Evolutionary conservation across 2,329 filamentous ascomycete genomes (phyloP), one percentile per base, ranked within the genome.

Genomic region (Verruconis gallopava): DNA sequence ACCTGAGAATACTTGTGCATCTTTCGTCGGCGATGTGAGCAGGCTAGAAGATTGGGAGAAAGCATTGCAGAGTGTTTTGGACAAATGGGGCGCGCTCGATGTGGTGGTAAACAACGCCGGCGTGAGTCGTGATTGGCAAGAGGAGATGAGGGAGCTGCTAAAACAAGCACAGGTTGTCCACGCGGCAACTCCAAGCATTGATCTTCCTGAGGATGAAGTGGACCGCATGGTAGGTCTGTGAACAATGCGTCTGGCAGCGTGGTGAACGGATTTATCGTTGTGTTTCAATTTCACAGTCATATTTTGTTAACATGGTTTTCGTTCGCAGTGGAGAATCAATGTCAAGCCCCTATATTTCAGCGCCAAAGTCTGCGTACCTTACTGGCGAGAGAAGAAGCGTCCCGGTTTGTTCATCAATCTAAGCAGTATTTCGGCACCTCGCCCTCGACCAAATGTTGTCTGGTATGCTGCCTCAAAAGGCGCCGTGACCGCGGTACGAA

Each of bases 271-370:
- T n/a, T n/a, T n/a, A n/a, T n/a, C n/a, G n/a, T n/a, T n/a, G n/a
- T n/a, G n/a, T n/a, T n/a, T n/a, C n/a, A n/a, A n/a, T n/a, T n/a
- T n/a, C n/a, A n/a, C n/a, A n/a, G n/a, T n/a, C n/a, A n/a, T n/a
- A n/a, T n/a, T n/a, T n/a, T n/a, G n/a, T n/a, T n/a, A n/a, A n/a
- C n/a, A n/a, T n/a, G n/a, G n/a, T n/a, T n/a, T n/a, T n/a, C n/a
- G n/a, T n/a, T n/a, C n/a, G n/a, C n/a, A n/a, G n/a, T 54, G 57
- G 49, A 44, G 46, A 4, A 53, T 54, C 44, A 58, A 59, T 40
- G 49, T 56, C 42, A 40, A 40, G 20, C 51, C 55, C 14, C 47
- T 58, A 15, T 57, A 57, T 44, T 51, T 53, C 36, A 51, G 47
- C 22, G 50, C 53, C 15, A 45, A 48, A 12, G 50, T 50, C 13